Evolutionary conservation across 2,329 filamentous ascomycete genomes (phyloP), one percentile per base, ranked within the genome.

Genomic region (Sporothrix globosa): DNA sequence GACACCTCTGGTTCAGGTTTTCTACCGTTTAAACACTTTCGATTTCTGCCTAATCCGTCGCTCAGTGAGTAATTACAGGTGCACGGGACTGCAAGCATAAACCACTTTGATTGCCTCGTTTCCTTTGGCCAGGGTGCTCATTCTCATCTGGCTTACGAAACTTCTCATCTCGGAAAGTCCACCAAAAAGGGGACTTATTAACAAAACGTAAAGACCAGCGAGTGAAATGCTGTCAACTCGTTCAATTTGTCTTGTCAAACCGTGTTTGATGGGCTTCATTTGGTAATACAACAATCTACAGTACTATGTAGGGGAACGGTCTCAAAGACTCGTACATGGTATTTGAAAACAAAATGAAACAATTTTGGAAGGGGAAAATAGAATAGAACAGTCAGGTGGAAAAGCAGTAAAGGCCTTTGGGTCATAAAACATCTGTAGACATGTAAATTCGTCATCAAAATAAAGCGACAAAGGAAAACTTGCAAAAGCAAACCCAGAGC

Each of bases 51-150:
- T 46, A 30, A 54, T 17, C 48, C 19, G 48, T 39, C 13, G 44
- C 41, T n/a, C 13, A 4, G 30, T 39, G 63, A 14, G 30, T 39
- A 48, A 14, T 3, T 9, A 21, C 46, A 41, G 17, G 46, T 27
- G 63, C 65, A 67, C 65, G 52, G 67, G 24, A 24, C 21, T 24
- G 14, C 19, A 4, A 39, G 68, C 68, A 69, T 69, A 54, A 69
- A 63, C 14, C 44, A 21, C 46, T 69, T 69, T 69, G 48, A 69
- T 69, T 69, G 56, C 53, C 68, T 69, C 68, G 67, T 63, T 69
- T 69, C 68, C 48, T 69, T 69, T 69, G 21, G 46, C 46, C n/a
- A 21, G 68, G 68, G 54, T 21, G 14, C n/a, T 46, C 30, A 34
- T 34, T 17, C 9, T 34, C 56, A 60, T 24, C 39, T 34, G 21